A percentile compares a stretch with the other conserved stretches of the same genome.
Evolutionary conservation across 306 rosid genomes (phyloP).

Genomic region (Luffa acutangula): DNA sequence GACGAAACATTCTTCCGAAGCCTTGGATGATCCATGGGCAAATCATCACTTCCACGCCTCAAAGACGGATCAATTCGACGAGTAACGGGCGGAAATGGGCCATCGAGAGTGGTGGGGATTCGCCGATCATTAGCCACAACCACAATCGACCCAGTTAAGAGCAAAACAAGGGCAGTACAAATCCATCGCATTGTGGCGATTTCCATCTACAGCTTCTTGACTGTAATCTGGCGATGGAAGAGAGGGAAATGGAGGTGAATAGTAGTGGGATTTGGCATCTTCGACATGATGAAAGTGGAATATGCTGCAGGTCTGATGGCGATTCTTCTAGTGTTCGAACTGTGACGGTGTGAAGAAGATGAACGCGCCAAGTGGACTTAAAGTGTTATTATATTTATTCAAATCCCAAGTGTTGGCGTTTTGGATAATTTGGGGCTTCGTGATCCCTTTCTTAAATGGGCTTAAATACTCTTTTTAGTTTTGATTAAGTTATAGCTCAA

Average conservation of each 20-base stretch:
- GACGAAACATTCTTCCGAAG: constrained; percentile 56
- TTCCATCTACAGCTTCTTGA: not conserved
- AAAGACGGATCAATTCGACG: constrained; percentile 54
- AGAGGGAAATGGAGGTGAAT: not conserved
- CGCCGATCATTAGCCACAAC: constrained; percentile 16
- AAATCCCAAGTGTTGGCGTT: too few species aligned
- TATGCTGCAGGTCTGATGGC: not conserved
- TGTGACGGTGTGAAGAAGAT: not conserved
- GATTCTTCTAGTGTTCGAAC: not conserved
- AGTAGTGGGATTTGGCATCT: not conserved
- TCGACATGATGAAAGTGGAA: not conserved
- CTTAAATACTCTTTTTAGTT: too few species aligned
- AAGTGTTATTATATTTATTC: not conserved
- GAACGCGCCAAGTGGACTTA: not conserved
- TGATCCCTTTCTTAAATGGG: too few species aligned
- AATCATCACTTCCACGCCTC: constrained; percentile 65
- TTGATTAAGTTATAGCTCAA: too few species aligned
- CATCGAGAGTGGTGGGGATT: constrained; percentile 74
- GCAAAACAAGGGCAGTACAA: constrained; percentile 14
- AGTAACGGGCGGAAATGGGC: constrained; percentile 70
- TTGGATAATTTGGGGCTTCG: too few species aligned
- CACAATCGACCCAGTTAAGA: constrained; percentile 18
- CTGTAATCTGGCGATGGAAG: not conserved
- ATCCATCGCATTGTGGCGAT: constrained; percentile 18
- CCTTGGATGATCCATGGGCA: constrained; percentile 84